phyloP scores from a whole-genome alignment of 1,284 basidiomycete genomes.

The Malassezia furfur region DNA sequence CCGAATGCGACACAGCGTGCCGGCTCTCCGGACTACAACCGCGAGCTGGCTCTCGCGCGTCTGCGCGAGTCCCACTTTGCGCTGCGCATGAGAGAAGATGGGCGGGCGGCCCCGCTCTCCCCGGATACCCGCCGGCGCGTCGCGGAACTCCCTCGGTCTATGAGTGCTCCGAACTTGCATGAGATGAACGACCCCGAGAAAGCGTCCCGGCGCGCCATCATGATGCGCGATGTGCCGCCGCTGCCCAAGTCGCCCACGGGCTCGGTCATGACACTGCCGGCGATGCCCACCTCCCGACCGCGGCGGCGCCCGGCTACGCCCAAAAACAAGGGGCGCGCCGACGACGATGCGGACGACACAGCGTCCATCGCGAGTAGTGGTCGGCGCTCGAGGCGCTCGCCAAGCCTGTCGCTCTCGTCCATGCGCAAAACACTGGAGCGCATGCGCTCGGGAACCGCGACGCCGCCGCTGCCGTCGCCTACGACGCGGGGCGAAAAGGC shows the following conservation, averaged over 20 bases:
- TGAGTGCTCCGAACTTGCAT: neutral
- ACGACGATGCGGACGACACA: neutral
- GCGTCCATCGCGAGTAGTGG: no score
- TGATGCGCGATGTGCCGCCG: neutral
- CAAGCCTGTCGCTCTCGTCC: neutral
- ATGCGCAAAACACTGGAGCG: conserved; percentile 1
- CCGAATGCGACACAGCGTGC: neutral
- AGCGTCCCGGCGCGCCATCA: neutral
- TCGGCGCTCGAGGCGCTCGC: neutral
- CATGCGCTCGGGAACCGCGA: neutral
- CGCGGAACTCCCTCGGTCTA: neutral
- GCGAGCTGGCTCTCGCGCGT: neutral
- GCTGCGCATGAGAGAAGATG: neutral
- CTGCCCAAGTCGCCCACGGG: neutral
- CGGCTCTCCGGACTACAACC: neutral
- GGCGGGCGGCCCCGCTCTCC: neutral
- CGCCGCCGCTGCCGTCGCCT: neutral
- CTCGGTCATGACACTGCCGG: neutral
- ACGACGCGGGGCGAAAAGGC: neutral
- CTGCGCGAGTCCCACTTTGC: conserved; percentile 4
- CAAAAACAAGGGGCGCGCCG: neutral
- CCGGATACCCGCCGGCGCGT: neutral
- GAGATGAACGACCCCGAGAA: neutral
- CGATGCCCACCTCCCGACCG: neutral
- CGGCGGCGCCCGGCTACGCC: neutral